phyloP scores from a whole-genome alignment of 768 basidiomycete species.

The Lactarius vividus region DNA sequence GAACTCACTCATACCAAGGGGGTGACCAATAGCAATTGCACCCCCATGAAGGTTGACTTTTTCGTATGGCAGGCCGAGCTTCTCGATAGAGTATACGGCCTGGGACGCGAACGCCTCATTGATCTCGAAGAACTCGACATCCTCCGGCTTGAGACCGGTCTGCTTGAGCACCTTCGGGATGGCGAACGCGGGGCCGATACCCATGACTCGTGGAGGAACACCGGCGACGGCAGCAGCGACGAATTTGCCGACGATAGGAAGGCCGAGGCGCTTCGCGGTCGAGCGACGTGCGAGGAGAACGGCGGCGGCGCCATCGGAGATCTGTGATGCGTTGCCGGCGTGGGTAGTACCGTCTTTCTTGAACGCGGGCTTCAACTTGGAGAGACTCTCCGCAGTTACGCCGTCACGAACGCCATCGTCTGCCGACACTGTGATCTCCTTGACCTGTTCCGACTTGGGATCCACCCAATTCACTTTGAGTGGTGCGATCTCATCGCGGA shows the following conservation, averaged over 20 bases:
- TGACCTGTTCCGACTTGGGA: constrained; percentile 68
- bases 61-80: constrained; percentile 64
- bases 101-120: constrained; percentile 90
- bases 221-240: constrained; percentile 68
- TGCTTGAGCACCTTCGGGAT: constrained; percentile 72
- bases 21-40: constrained; percentile 87
- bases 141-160: constrained; percentile 60
- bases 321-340: constrained; percentile 85
- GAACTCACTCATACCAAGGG: constrained; percentile 75
- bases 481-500: constrained; percentile 82
- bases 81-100: constrained; percentile 69
- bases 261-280: constrained; percentile 73
- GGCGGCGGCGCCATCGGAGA: constrained; percentile 91
- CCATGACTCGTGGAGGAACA: constrained; percentile 87
- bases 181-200: constrained; percentile 86
- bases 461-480: constrained; percentile 67
- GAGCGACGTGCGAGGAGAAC: constrained; percentile 81
- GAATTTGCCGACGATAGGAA: constrained; percentile 88
- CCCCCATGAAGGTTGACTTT: constrained; percentile 90
- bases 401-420: constrained; percentile 90
- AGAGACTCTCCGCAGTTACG: constrained; percentile 72
- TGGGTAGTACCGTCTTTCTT: constrained; percentile 71
- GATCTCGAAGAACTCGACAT: constrained; percentile 90
- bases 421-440: constrained; percentile 64
- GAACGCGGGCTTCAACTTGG: constrained; percentile 87